Base-by-base conservation (phyloP, 805 yeast species). In the Kluyveromyces lactis region DNA sequence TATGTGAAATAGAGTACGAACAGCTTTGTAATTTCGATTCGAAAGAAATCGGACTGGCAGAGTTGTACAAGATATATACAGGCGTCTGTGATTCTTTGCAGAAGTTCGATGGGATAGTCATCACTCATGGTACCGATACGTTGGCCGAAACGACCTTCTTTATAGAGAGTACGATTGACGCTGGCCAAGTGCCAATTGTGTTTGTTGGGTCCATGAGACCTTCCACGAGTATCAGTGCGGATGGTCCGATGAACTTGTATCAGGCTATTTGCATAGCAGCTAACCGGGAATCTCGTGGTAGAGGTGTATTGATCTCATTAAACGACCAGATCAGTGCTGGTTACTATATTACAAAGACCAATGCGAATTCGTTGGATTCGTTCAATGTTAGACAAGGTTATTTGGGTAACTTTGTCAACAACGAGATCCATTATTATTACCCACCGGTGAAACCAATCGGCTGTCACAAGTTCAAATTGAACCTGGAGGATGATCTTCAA, bases 191-290 rank as follows among this genome's bases (percentile, higher is more conserved):
- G 41, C 84, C 84, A 3, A 72, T 80, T 39, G 85, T 79, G 4
- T 62, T 80, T 55, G 79, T 82, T 36, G 87, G 87, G 1, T 74
- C 82, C 4, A 80, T 80, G 87, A 69, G 86, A 52, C 87, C 87
- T 1, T 73, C 81, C 7, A 76, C 83, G 3, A 75, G 81, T 29
- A 71, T 80, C 30, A 75, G 82, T 2, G 77, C 83, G 1, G 87
- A 80, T 53, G 86, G 86, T 3, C 79, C 83, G 4, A 78, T 79
- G 77, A 80, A 80, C 56, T 59, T 80, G 44, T 79, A 78, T 51
- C 84, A 80, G 50, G 83, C 85, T 1, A 77, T 78, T 35, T 73
- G 73, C 12, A 77, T 79, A 23, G 82, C 86, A 3, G 66, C 81
- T 0, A 61, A 67, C 46, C 55, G 59, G 19, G 66, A 69, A 40